Percentiles rank a stretch among this genome's conserved stretches.
Evolutionary conservation across 768 basidiomycete genomes (phyloP).

Genomic region (Mycena crocata): DNA sequence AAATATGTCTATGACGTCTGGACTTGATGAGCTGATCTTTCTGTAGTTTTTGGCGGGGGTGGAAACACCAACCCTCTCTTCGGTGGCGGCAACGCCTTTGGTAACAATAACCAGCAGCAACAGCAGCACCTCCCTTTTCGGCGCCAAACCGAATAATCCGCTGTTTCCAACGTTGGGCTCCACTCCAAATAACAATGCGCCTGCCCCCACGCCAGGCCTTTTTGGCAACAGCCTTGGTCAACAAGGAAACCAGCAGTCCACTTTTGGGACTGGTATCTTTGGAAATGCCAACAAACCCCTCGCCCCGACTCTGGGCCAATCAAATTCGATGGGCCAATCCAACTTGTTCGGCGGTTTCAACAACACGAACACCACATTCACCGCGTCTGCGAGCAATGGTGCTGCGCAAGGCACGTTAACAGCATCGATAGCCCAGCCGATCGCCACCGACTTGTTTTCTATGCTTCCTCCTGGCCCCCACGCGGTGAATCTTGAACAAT

Average conservation of each 20-base stretch:
- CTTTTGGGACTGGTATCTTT: conserved; percentile 64
- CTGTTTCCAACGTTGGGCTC: conserved; percentile 43
- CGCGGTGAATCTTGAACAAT: conserved; percentile 67
- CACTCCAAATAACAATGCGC: conserved; percentile 43
- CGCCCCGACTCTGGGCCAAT: conserved; percentile 58
- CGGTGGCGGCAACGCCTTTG: conserved; percentile 48
- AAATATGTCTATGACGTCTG: not conserved
- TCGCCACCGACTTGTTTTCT: conserved; percentile 76
- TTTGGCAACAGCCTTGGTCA: conserved; percentile 69
- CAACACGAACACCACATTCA: conserved; percentile 52
- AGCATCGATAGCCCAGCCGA: conserved; percentile 90
- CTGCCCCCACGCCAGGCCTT: conserved; percentile 46
- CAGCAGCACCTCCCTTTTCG: conserved; percentile 47
- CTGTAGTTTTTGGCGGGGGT: conserved; percentile 48
- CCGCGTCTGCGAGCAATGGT: conserved; percentile 54
- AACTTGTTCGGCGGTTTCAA: conserved; percentile 43
- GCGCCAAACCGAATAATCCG: conserved; percentile 52
- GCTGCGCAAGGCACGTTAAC: conserved; percentile 72
- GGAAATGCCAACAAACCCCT: conserved; percentile 50
- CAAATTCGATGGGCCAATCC: conserved; percentile 52
- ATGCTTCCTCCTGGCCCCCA: conserved; percentile 81
- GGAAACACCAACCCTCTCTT: conserved; percentile 43
- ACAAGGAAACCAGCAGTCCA: conserved; percentile 50
- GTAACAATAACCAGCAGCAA: no score
- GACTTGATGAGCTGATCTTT: not conserved